These are phyloP conservation scores for Flaveria sonorensis DNA, from an alignment of 129 eudicot species.

Conservation along the genomic window DNA sequence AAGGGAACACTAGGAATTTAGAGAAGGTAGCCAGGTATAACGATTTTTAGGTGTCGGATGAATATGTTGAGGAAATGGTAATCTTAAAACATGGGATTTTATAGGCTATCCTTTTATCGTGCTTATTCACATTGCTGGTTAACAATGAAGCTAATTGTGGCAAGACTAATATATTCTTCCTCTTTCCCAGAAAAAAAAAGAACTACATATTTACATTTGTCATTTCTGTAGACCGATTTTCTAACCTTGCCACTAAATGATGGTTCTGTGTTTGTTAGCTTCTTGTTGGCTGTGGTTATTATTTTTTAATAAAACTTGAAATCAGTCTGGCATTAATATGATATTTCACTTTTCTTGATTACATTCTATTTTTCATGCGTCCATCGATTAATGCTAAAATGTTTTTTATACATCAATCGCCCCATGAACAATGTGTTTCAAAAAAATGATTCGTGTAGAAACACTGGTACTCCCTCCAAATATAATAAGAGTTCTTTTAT, in stretches of 20 bases:
- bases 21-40: background rate
- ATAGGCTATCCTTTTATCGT: background rate
- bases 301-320: no score
- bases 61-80: constrained; percentile 3
- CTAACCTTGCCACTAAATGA: background rate
- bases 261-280: background rate
- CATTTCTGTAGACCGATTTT: background rate
- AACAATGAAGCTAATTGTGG: background rate
- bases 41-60: constrained; percentile 12
- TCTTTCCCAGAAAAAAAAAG: background rate
- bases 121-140: background rate
- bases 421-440: no score
- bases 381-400: no score
- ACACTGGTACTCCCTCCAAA: no score
- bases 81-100: background rate
- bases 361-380: background rate
- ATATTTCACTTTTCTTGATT: background rate
- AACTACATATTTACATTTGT: background rate
- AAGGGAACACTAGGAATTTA: constrained; percentile 17
- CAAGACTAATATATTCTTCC: background rate
- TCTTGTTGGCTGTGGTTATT: background rate
- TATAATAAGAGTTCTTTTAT: no score
- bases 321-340: no score
- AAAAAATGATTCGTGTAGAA: no score
- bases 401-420: no score